Conservation (phyloP, 192 early-diverging fungal species). For the Podila horticola region DNA sequence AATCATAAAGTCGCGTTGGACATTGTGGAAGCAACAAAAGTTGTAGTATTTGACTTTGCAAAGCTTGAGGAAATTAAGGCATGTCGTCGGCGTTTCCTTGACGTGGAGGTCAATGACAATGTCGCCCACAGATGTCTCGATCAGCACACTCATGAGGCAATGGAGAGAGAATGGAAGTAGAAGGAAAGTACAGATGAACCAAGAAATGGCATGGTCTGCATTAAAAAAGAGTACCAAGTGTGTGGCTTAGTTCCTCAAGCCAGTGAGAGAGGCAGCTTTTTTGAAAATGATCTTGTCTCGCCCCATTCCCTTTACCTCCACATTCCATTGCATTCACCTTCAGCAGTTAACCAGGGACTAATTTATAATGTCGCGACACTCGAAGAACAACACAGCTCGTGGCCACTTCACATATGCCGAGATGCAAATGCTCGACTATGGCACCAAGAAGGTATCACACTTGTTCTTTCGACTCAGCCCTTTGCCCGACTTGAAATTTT, state of each 20-base stretch:
- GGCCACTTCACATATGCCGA: conserved; percentile 95
- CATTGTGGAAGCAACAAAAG: conserved; percentile 82
- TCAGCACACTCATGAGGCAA: conserved; percentile 64
- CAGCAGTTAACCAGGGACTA: neutral
- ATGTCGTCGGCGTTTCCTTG: conserved; percentile 73
- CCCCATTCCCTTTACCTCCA: neutral
- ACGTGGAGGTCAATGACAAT: conserved; percentile 89
- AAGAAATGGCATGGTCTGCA: no score
- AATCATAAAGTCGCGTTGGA: conserved; percentile 83
- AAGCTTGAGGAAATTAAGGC: conserved; percentile 87
- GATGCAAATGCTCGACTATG: conserved; percentile 86
- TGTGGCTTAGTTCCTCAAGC: no score
- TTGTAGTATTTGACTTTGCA: conserved; percentile 93
- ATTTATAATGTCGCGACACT: conserved; percentile 83
- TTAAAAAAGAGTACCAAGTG: no score
- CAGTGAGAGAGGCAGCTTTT: no score
- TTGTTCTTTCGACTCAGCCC: neutral
- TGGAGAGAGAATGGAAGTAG: neutral
- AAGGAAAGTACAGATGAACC: neutral
- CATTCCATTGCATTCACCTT: neutral
- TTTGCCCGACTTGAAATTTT: conserved; percentile 6
- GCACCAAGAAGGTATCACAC: conserved; percentile 78
- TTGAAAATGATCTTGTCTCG: neutral
- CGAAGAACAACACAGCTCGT: conserved; percentile 92
- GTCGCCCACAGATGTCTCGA: conserved; percentile 93